A percentile compares a stretch with the other conserved stretches of the same genome.
Evolutionary conservation across 2,329 filamentous ascomycete genomes (phyloP).

Genomic region (Phialophora expanda): DNA sequence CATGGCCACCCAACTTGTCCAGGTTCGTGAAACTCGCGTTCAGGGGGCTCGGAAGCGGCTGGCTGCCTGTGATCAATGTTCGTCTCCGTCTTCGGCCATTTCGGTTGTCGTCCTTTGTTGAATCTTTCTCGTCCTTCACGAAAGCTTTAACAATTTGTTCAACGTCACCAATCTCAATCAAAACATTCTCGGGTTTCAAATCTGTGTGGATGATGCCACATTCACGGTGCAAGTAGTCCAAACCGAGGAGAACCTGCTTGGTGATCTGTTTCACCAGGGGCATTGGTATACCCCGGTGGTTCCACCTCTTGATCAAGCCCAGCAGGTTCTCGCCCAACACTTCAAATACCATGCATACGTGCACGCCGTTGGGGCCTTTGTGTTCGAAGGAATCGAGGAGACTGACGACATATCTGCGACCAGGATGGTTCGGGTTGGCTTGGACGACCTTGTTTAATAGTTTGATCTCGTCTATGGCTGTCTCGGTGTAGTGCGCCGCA

Average conservation of each 20-base stretch:
- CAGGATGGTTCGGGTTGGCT: slow-evolving; percentile 92
- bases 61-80: slow-evolving; percentile 95
- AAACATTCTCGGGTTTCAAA: slow-evolving; percentile 89
- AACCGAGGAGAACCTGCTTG: slow-evolving; percentile 91
- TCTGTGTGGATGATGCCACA: slow-evolving; percentile 98
- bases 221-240: slow-evolving; percentile 96
- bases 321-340: slow-evolving; percentile 94
- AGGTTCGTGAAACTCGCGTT: slow-evolving; percentile 86
- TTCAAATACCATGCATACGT: slow-evolving; percentile 99
- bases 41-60: slow-evolving; percentile 91
- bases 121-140: slow-evolving; percentile 79
- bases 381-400: slow-evolving; percentile 96
- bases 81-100: slow-evolving; percentile 88
- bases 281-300: slow-evolving; percentile 96
- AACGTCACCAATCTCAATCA: slow-evolving; percentile 98
- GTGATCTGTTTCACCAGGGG: slow-evolving; percentile 97
- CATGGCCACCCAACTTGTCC: slow-evolving; percentile 67
- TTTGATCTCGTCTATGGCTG: slow-evolving; percentile 98
- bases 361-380: slow-evolving; percentile 92
- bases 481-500: slow-evolving; percentile 97
- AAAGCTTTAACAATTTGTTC: slow-evolving; percentile 98
- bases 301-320: slow-evolving; percentile 97
- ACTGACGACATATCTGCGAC: slow-evolving; percentile 93
- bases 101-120: slow-evolving; percentile 85
- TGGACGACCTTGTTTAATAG: slow-evolving; percentile 95